Conservation (phyloP, 305 asterid genomes). For the Plantago rigida region DNA sequence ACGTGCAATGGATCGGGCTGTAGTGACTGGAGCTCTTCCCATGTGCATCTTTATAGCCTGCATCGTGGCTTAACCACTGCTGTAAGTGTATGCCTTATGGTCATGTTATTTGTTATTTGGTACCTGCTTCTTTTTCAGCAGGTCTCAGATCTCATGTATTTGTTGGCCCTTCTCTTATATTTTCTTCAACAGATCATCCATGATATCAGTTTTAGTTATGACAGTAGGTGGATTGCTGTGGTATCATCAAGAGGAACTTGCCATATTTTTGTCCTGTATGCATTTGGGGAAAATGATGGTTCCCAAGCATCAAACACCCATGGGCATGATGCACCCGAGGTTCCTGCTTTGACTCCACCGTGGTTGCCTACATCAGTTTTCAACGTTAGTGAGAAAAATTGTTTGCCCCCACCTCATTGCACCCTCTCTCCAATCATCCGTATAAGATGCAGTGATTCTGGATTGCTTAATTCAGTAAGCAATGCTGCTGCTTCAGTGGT, state of each 20-base stretch:
- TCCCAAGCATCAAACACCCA: constrained; percentile 45
- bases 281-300: constrained; percentile 73
- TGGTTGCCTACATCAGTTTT: constrained; percentile 72
- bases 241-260: constrained; percentile 89
- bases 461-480: constrained; percentile 79
- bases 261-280: constrained; percentile 79
- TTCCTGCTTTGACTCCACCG: constrained; percentile 52
- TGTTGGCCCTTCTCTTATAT: constrained; percentile 12
- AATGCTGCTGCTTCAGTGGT: constrained; percentile 80
- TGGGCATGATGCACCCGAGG: constrained; percentile 43
- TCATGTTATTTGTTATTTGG: constrained; percentile 9
- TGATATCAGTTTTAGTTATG: constrained; percentile 84
- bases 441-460: constrained; percentile 63
- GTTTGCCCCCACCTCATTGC: constrained; percentile 41
- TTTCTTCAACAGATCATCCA: constrained; percentile 66
- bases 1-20: constrained; percentile 41
- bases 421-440: constrained; percentile 72
- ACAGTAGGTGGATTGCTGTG: constrained; percentile 84
- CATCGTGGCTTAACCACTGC: constrained; percentile 92
- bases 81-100: constrained; percentile 40
- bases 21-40: constrained; percentile 71
- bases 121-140: no score
- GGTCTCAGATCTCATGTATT: constrained; percentile 20
- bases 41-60: constrained; percentile 85
- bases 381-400: background rate